Evolutionary conservation across 139 green algal species (phyloP), one percentile per base, ranked within the genome.

Genomic region (Auxenochlorella pyrenoidosa): DNA sequence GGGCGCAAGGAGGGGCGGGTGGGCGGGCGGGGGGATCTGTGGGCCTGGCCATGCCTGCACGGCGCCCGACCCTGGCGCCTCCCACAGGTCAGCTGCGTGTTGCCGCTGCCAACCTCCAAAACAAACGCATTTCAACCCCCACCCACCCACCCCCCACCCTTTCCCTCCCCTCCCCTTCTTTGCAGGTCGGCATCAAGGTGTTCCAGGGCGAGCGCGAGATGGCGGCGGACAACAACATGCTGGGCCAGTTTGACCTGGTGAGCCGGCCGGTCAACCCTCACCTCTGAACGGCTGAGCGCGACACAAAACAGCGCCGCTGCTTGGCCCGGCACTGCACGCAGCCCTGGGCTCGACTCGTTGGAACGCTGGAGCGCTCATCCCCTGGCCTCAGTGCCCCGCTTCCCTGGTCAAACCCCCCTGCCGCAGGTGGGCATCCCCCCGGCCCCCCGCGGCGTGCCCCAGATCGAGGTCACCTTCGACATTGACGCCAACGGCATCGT

Each of bases 181-280:
- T 19, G 70, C 95, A 98, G 94, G 98, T 99, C 22, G 97, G 96
- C 88, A 99, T 99, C 95, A 99, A 99, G 95, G 98, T 99, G 75
- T 95, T 99, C 87, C 98, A 99, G 93, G 98, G 96, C 21, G 98
- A 99, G 95, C 95, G 98, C 75, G 97, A 99, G 94, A 99, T 99
- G 97, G 98, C 98, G 6, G 95, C 94, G 0, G 98, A 99, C 94
- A 99, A 99, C 95, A 99, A 99, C 94, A 89, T 96, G 90, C 94
- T 99, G 86, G 98, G 98, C n/a, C 92, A 99, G 92, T 99, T 99
- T 84, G 97, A 99, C 87, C 94, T 99, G 68, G 92, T 77, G 70
- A 32, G 70, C 16, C 1, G 59, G 59, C 59, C 21, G 54, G 54
- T 24, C 54, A 63, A 24, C 16, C 54, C 54, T 22, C 15, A 3